These are phyloP conservation scores for Nitzschia inconspicua DNA, from an alignment of 108 stramenopile species.

Conservation along the genomic window DNA sequence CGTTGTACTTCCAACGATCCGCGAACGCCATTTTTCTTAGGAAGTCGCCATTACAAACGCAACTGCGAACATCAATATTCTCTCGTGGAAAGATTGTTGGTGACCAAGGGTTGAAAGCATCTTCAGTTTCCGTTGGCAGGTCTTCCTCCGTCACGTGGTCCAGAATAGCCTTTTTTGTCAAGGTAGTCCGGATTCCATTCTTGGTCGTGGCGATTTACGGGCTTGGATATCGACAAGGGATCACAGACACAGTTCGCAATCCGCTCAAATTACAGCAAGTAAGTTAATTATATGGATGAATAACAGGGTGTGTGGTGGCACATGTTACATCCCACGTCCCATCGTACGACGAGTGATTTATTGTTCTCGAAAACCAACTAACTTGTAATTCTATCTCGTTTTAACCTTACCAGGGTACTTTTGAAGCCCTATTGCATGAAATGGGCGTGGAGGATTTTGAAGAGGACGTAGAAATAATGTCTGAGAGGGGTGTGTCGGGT, in stretches of 20 bases:
- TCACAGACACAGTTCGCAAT: slow-evolving; percentile 24
- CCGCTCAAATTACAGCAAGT: slow-evolving; percentile 35
- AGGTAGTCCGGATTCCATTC: slow-evolving; percentile 56
- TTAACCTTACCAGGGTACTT: slow-evolving; percentile 1
- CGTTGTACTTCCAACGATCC: too few relatives aligned
- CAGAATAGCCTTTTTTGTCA: slow-evolving; percentile 25
- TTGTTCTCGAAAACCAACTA: too few relatives aligned
- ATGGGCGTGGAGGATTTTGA: slow-evolving; percentile 15
- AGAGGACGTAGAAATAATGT: slow-evolving; percentile 24
- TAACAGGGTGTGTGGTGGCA: too few relatives aligned
- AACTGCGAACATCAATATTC: not conserved
- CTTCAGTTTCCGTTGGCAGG: not conserved
- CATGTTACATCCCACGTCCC: too few relatives aligned
- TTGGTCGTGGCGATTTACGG: slow-evolving; percentile 60
- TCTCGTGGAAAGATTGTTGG: slow-evolving; percentile 4
- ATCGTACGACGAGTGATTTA: too few relatives aligned
- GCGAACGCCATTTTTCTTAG: not conserved
- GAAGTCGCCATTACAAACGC: not conserved
- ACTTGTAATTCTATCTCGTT: too few relatives aligned
- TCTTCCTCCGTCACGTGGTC: slow-evolving; percentile 10
- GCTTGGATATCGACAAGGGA: slow-evolving; percentile 72
- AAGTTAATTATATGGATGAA: too few relatives aligned
- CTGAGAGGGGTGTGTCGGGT: slow-evolving; percentile 12
- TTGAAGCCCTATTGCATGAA: slow-evolving; percentile 19
- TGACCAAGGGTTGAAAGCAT: slow-evolving; percentile 9